Evolutionary conservation across 2,329 filamentous ascomycete species (phyloP).

Genomic region (Monilinia laxa): DNA sequence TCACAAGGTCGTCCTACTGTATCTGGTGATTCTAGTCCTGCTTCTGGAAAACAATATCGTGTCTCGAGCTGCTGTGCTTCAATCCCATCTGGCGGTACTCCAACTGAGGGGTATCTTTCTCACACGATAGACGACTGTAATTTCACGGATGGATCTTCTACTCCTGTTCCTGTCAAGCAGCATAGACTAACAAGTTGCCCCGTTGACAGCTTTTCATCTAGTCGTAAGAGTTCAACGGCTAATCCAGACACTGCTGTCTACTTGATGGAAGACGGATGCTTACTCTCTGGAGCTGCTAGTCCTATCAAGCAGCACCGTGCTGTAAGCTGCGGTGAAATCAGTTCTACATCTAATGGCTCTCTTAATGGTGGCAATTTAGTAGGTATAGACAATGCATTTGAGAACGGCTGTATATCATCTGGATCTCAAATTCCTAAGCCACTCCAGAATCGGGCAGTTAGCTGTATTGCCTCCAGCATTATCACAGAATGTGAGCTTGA

Average conservation of each 20-base stretch:
- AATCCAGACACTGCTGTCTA: neutral
- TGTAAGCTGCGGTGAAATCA: neutral
- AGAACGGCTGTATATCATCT: neutral
- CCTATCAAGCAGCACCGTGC: constrained; percentile 11
- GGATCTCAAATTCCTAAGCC: neutral
- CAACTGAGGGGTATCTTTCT: neutral
- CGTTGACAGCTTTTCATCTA: neutral
- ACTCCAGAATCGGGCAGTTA: neutral
- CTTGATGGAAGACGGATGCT: constrained; percentile 13
- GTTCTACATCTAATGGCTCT: neutral
- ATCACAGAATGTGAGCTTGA: constrained; percentile 7
- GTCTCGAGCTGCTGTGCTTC: constrained; percentile 17
- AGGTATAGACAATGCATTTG: neutral
- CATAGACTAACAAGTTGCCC: constrained; percentile 9
- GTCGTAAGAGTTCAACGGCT: neutral
- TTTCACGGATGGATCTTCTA: constrained; percentile 13
- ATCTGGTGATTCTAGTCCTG: neutral
- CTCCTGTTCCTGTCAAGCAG: neutral
- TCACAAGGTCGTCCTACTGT: neutral
- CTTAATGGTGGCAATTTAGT: neutral
- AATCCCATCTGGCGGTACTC: neutral
- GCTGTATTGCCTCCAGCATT: neutral
- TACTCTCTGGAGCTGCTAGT: constrained; percentile 16
- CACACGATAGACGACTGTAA: neutral
- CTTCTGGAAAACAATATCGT: constrained; percentile 1